These are phyloP conservation scores for Aschersonia sp. DNA, from an alignment of 2,329 filamentous ascomycete genomes.

Conservation along the genomic window DNA sequence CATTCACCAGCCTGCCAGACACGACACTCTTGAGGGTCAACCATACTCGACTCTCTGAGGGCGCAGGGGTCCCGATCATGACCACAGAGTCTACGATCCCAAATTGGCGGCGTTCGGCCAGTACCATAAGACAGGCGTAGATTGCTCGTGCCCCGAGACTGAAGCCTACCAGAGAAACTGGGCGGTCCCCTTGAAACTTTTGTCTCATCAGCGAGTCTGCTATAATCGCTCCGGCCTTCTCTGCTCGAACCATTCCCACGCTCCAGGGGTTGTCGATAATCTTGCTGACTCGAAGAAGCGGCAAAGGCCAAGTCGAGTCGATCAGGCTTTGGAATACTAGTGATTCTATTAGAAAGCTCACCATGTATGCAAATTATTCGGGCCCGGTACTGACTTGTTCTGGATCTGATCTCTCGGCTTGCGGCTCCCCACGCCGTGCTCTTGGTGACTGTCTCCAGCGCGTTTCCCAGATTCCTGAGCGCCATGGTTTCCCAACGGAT, in stretches of 20 bases:
- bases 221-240: constrained; percentile 56
- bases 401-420: constrained; percentile 30
- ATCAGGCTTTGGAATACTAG: constrained; percentile 41
- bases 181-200: constrained; percentile 67
- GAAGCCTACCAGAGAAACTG: constrained; percentile 69
- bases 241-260: constrained; percentile 58
- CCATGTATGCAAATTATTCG: background rate
- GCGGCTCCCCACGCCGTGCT: constrained; percentile 70
- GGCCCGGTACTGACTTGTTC: constrained; percentile 26
- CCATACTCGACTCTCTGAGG: constrained; percentile 61
- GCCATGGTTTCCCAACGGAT: constrained; percentile 72
- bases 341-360: background rate
- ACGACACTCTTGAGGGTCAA: constrained; percentile 64
- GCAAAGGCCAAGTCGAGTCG: constrained; percentile 44
- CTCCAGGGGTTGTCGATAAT: constrained; percentile 74
- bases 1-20: constrained; percentile 73
- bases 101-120: constrained; percentile 72
- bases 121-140: constrained; percentile 63
- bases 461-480: constrained; percentile 61
- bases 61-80: constrained; percentile 69
- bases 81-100: constrained; percentile 77
- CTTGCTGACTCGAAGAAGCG: constrained; percentile 52
- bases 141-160: constrained; percentile 72
- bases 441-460: constrained; percentile 63
- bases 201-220: constrained; percentile 66